Evolutionary conservation across 2,329 filamentous ascomycete species (phyloP).

Genomic region (Colletotrichum shisoi): DNA sequence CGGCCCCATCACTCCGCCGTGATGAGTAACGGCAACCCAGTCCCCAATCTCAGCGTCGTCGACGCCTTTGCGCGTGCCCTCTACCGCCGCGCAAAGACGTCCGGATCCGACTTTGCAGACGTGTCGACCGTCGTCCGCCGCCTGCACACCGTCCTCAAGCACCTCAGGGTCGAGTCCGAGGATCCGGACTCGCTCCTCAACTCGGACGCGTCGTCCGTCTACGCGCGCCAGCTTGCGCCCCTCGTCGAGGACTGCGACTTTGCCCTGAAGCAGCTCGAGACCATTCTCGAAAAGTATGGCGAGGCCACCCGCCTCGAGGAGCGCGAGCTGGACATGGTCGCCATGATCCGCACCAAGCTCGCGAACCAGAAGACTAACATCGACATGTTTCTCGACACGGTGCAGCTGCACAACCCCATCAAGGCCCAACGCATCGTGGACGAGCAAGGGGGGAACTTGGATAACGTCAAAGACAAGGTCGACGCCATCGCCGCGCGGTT

Average conservation of each 20-base stretch:
- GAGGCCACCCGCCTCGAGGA: slow-evolving; percentile 41
- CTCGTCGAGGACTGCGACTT: slow-evolving; percentile 65
- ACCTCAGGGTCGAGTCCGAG: slow-evolving; percentile 65
- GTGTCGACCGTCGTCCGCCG: slow-evolving; percentile 60
- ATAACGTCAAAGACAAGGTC: slow-evolving; percentile 67
- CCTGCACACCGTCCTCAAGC: slow-evolving; percentile 64
- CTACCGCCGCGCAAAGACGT: slow-evolving; percentile 61
- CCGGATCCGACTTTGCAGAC: slow-evolving; percentile 59
- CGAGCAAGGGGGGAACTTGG: slow-evolving; percentile 54
- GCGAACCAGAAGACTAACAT: slow-evolving; percentile 62
- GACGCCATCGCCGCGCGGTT: slow-evolving; percentile 64
- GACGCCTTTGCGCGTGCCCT: slow-evolving; percentile 64
- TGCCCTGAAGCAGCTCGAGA: slow-evolving; percentile 63
- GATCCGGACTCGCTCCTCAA: slow-evolving; percentile 65
- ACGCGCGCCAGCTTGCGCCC: slow-evolving; percentile 58
- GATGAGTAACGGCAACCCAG: slow-evolving; percentile 47
- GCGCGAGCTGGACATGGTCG: slow-evolving; percentile 52
- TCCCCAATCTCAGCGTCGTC: slow-evolving; percentile 62
- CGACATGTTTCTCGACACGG: slow-evolving; percentile 64
- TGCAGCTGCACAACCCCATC: slow-evolving; percentile 61
- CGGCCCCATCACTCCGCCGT: slow-evolving; percentile 34
- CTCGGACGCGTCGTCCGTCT: slow-evolving; percentile 52
- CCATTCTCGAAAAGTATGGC: slow-evolving; percentile 59
- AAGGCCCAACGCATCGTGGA: slow-evolving; percentile 49
- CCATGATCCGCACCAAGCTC: slow-evolving; percentile 57